Percentiles rank a stretch among this genome's conserved stretches.
Conservation (phyloP, 1,284 basidiomycete genomes). For the Porogramme epimiltina region DNA sequence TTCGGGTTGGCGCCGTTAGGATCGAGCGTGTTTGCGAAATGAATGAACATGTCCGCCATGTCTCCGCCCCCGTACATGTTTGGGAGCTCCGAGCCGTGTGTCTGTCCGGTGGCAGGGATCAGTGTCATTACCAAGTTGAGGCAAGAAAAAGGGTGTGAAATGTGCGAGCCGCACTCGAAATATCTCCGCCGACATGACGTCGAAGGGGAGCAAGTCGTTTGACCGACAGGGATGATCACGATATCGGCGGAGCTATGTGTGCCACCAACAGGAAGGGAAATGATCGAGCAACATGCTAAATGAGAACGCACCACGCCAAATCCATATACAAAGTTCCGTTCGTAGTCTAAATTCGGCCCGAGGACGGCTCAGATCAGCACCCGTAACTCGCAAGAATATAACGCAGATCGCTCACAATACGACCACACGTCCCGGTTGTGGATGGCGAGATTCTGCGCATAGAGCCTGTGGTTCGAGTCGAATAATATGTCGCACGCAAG, state of each 20-base stretch:
- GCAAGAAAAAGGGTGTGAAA: slow-evolving; percentile 21
- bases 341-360: not conserved
- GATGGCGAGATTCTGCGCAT: slow-evolving; percentile 32
- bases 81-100: slow-evolving; percentile 7
- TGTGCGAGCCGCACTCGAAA: not conserved
- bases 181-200: no score
- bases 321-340: not conserved
- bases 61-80: slow-evolving; percentile 9
- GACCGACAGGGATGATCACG: no score
- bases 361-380: not conserved
- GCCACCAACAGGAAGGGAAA: not conserved
- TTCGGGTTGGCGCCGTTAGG: slow-evolving; percentile 35
- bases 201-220: no score
- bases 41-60: slow-evolving; percentile 12
- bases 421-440: not conserved
- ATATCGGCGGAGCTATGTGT: no score
- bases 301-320: slow-evolving; percentile 40
- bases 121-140: not conserved
- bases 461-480: slow-evolving; percentile 40
- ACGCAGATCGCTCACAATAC: not conserved
- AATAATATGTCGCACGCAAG: slow-evolving; percentile 37
- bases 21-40: slow-evolving; percentile 9
- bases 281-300: not conserved
- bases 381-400: not conserved
- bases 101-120: not conserved